Evolutionary conservation across 179 eudicot genomes (phyloP).

Genomic region (Beta macrorhiza): DNA sequence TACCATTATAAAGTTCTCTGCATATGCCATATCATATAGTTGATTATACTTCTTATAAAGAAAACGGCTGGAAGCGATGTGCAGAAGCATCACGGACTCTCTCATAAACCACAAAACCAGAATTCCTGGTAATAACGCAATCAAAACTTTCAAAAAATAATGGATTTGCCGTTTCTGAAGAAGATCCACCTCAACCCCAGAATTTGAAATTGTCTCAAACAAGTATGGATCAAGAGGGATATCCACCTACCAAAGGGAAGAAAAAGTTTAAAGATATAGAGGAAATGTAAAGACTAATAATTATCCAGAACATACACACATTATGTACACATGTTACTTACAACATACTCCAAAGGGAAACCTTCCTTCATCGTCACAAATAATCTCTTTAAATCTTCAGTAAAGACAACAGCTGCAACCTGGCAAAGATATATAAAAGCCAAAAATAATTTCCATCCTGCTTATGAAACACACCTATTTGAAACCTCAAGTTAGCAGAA

Average conservation of each 20-base stretch:
- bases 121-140: slow-evolving; percentile 79
- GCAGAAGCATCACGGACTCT: slow-evolving; percentile 74
- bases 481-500: not conserved
- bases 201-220: slow-evolving; percentile 77
- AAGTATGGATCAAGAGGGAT: slow-evolving; percentile 93
- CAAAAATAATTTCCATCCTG: slow-evolving; percentile 1
- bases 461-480: not conserved
- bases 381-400: slow-evolving; percentile 83
- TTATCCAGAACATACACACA: slow-evolving; percentile 14
- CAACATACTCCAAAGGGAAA: slow-evolving; percentile 84
- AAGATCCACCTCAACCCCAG: slow-evolving; percentile 93
- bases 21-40: slow-evolving; percentile 78
- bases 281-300: slow-evolving; percentile 20
- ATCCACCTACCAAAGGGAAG: slow-evolving; percentile 58
- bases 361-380: slow-evolving; percentile 96
- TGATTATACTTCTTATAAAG: slow-evolving; percentile 78
- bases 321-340: slow-evolving; percentile 36
- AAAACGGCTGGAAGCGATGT: slow-evolving; percentile 57
- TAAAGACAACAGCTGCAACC: slow-evolving; percentile 94
- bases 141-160: slow-evolving; percentile 68
- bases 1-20: slow-evolving; percentile 86
- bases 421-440: slow-evolving; percentile 30
- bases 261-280: slow-evolving; percentile 7
- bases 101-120: slow-evolving; percentile 81
- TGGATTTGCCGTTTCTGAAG: slow-evolving; percentile 79